Conservation (phyloP, 495 filamentous ascomycete species). For the Penicillium argentinense region DNA sequence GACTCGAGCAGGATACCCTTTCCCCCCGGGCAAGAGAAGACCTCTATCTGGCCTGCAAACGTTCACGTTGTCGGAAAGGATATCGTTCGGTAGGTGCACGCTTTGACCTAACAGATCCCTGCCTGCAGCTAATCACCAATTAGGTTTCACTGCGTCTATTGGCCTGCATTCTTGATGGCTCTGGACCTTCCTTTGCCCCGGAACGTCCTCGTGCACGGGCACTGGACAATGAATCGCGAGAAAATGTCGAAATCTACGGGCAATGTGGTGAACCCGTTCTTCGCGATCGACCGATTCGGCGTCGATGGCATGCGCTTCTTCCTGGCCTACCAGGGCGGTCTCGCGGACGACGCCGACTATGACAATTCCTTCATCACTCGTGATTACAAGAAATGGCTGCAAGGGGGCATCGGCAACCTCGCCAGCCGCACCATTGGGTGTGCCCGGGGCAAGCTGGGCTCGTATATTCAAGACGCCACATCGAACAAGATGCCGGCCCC, state of each 20-base stretch:
- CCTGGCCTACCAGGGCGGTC: constrained; percentile 72
- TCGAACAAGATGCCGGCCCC: constrained; percentile 30
- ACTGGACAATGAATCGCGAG: constrained; percentile 85
- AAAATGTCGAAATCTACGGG: constrained; percentile 98
- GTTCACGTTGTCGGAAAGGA: constrained; percentile 94
- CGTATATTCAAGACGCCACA: constrained; percentile 48
- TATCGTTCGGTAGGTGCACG: constrained; percentile 64
- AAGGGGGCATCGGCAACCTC: constrained; percentile 76
- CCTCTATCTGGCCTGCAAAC: constrained; percentile 83
- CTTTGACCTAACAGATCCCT: constrained; percentile 2
- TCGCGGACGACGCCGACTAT: constrained; percentile 78
- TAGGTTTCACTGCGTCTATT: constrained; percentile 93
- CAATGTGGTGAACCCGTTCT: constrained; percentile 94
- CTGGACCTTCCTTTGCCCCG: constrained; percentile 80
- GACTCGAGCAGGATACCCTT: constrained; percentile 81
- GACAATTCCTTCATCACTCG: constrained; percentile 72
- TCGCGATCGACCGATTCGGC: constrained; percentile 85
- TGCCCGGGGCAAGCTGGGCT: constrained; percentile 63
- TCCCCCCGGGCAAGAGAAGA: constrained; percentile 64
- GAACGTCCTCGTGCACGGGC: constrained; percentile 81
- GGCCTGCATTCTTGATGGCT: constrained; percentile 94
- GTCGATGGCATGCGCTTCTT: constrained; percentile 87
- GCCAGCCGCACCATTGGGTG: constrained; percentile 64
- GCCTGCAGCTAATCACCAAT: constrained; percentile 14
- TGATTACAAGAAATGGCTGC: constrained; percentile 75